Percentiles rank a stretch among this genome's conserved stretches.
Conservation (phyloP, 2,329 filamentous ascomycete genomes). For the Cladosporium austrohemisphaericum region DNA sequence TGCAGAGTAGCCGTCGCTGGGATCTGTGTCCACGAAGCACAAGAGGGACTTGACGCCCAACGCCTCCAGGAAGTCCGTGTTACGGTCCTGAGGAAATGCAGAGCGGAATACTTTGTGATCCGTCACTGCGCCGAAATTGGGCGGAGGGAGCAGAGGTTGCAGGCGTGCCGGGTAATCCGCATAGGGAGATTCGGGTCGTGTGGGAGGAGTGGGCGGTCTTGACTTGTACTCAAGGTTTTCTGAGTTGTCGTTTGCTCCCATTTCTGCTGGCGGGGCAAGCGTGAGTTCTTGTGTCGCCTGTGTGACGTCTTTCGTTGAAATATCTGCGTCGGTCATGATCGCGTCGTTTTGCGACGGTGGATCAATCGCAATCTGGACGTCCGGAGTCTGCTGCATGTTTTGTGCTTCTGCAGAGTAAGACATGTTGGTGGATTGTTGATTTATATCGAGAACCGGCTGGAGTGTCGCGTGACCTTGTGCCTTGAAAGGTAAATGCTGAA, state of each 20-base stretch:
- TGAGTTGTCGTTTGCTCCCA: not conserved
- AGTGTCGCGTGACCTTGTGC: slow-evolving; percentile 4
- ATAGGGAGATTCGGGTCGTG: slow-evolving; percentile 16
- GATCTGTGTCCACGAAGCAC: slow-evolving; percentile 53
- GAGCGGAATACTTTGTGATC: slow-evolving; percentile 74
- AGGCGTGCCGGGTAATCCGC: slow-evolving; percentile 33
- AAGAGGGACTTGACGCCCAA: slow-evolving; percentile 76
- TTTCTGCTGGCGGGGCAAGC: not conserved
- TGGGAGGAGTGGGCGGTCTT: slow-evolving; percentile 26
- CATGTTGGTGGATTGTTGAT: not conserved
- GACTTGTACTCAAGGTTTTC: slow-evolving; percentile 18
- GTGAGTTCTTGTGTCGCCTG: not conserved
- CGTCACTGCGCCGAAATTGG: slow-evolving; percentile 73
- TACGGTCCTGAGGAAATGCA: slow-evolving; percentile 68
- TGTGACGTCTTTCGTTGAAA: not conserved
- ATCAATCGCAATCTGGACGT: not conserved
- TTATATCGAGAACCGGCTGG: not conserved
- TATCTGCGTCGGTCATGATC: slow-evolving; percentile 5
- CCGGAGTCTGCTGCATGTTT: not conserved
- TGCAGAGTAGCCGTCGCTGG: slow-evolving; percentile 44
- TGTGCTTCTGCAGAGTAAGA: not conserved
- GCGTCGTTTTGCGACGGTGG: slow-evolving; percentile 1
- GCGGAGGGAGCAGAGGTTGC: slow-evolving; percentile 46
- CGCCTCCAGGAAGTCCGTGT: slow-evolving; percentile 65
- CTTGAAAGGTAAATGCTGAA: slow-evolving; percentile 1